Base-by-base conservation (phyloP, 2,329 filamentous ascomycete species). In the Remersonia thermophila region DNA sequence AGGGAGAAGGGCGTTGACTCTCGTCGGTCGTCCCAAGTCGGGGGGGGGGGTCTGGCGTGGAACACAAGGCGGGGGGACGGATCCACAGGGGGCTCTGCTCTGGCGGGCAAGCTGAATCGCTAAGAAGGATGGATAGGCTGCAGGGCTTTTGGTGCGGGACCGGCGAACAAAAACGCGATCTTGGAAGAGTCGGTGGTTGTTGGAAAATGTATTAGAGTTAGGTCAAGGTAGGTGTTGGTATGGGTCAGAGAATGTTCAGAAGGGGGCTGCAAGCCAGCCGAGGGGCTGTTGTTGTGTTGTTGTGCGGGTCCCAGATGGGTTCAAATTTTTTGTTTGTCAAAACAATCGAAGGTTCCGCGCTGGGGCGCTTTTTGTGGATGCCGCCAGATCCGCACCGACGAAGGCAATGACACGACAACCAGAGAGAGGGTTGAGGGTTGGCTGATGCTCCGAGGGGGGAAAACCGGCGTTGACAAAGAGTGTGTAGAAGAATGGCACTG, bases 21-120 rank as follows among this genome's bases (percentile, higher is more conserved):
- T 45, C 45, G 44, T 41, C 47, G 45, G 20, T 23, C 20, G 38
- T 45, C 39, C 47, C 45, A 43, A 49, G 12, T n/a, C 47, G 38
- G 32, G n/a, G n/a, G n/a, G n/a, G n/a, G n/a, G n/a, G 47, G 44
- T 51, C 47, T 48, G 47, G 47, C 42, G 42, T 20, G 47, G 41
- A 46, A 47, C 49, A 46, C 47, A 47, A n/a, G 44, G 46, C 45
- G 47, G 49, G 42, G 46, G 39, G 20, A 9, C 20, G 38, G 47
- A 41, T 49, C 45, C 45, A 49, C 27, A 40, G 45, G 42, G 41
- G 13, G 31, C 15, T 26, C 14, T 7, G 23, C 9, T 27, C 11
- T 33, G 10, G 38, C 41, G 30, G 42, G 39, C 37, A 30, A 38
- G 43, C 39, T 38, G 33, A 31, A 23, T 35, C 20, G 27, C 31